Evolutionary conservation across 352 stramenopile genomes (phyloP), one percentile per base, ranked within the genome.

Genomic region (Blastocystis sp.): DNA sequence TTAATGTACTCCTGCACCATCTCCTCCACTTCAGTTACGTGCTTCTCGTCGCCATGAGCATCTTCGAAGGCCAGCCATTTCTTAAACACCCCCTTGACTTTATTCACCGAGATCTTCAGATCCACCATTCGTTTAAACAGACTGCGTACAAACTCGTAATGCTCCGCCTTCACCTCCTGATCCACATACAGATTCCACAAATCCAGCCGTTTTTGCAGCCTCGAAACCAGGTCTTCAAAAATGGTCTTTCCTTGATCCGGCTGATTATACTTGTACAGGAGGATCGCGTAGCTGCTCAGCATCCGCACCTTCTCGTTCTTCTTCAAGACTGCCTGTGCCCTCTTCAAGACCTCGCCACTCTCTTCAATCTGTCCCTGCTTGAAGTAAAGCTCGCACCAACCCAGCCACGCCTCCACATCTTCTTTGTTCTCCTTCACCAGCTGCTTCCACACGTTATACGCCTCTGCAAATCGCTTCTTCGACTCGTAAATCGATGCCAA

Each of bases 111-210:
- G 9, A 88, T 56, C 55, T 88, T 88, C 39, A 88, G 29, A 15
- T 54, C 77, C 20, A 64, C 63, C 66, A 88, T 79, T 9, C 77
- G 29, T 53, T 62, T 77, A 43, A 79, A 88, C 47, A 88, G 50
- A 20, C 53, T 34, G 50, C 77, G 77, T 20, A 88, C 77, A 29
- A 61, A 88, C 15, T 88, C 62, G 18, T 54, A 77, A 43, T 88
- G 37, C 20, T 53, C n/a, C 20, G 50, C 2, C 55, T 88, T 88
- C 18, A 54, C 76, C 29, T 88, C 77, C 47, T 88, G 77, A 37
- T 88, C 77, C 41, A 88, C 50, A 43, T 88, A 88, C 62, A 88
- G 26, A 43, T 88, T 79, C 77, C 77, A 88, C 43, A 88, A 53
- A 53, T 88, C 77, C 9, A 77, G 41, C 6, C 77, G 62, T 29